These are phyloP conservation scores for Tolypocladium guangdongense DNA, from an alignment of 2,329 filamentous ascomycete species.

Conservation along the genomic window DNA sequence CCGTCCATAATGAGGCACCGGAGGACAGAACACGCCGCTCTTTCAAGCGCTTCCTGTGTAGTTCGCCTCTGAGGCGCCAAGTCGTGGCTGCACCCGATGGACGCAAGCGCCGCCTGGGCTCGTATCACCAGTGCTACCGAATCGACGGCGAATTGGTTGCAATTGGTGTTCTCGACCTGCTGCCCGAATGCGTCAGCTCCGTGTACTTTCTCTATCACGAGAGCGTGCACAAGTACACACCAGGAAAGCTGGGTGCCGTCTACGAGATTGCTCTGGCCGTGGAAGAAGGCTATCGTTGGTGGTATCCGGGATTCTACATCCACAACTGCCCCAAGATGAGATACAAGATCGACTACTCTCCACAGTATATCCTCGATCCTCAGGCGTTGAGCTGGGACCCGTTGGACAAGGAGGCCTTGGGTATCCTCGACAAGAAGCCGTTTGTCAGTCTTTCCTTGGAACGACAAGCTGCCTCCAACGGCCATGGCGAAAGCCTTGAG, in stretches of 20 bases:
- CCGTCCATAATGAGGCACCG: conserved; percentile 58
- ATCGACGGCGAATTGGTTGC: conserved; percentile 67
- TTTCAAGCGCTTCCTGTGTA: conserved; percentile 65
- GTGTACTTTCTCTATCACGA: conserved; percentile 79
- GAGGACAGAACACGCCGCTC: conserved; percentile 46
- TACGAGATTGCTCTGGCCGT: conserved; percentile 60
- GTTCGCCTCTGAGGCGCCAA: conserved; percentile 49
- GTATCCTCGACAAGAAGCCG: conserved; percentile 38
- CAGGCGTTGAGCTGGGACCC: conserved; percentile 51
- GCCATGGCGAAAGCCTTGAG: not conserved
- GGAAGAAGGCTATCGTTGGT: conserved; percentile 61
- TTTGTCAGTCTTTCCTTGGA: conserved; percentile 41
- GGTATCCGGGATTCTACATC: conserved; percentile 76
- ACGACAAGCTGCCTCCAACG: conserved; percentile 7
- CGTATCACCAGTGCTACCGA: conserved; percentile 73
- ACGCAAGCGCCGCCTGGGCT: conserved; percentile 48
- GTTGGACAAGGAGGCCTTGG: conserved; percentile 40
- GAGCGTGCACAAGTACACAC: conserved; percentile 56
- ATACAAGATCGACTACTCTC: conserved; percentile 72
- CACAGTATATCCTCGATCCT: conserved; percentile 64
- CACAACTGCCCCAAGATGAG: conserved; percentile 73
- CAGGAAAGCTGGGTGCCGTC: conserved; percentile 67
- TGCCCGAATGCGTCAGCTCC: conserved; percentile 67
- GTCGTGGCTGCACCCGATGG: conserved; percentile 34
- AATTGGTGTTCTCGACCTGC: conserved; percentile 64